Evolutionary conservation across 495 filamentous ascomycete genomes (phyloP).

Genomic region (Hapsidospora chrysogenum): DNA sequence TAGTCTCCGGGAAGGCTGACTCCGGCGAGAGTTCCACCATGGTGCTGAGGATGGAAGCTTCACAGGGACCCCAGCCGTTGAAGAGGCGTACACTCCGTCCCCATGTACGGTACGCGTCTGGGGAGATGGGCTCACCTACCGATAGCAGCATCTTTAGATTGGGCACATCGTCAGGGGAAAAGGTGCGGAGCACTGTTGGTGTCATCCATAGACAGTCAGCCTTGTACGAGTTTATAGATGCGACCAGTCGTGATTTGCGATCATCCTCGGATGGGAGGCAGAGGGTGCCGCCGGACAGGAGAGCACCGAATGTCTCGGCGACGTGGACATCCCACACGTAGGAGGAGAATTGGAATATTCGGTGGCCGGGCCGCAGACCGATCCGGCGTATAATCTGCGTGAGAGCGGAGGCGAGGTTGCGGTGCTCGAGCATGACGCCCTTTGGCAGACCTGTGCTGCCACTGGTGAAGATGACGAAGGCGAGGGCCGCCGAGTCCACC

Average conservation of each 20-base stretch:
- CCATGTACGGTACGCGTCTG: not conserved
- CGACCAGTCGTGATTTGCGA: not conserved
- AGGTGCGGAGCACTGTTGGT: conserved; percentile 1
- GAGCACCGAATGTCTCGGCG: not conserved
- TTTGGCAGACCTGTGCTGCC: conserved; percentile 12
- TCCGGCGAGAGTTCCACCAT: conserved; percentile 12
- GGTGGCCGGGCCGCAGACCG: conserved; percentile 14
- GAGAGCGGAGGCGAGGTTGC: conserved; percentile 8
- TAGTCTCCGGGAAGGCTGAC: conserved; percentile 8
- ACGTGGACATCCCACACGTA: not conserved
- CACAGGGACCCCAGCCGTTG: conserved; percentile 37
- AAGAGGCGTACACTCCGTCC: conserved; percentile 10
- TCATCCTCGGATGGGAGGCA: not conserved
- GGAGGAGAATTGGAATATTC: conserved; percentile 42
- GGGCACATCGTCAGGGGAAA: conserved; percentile 8
- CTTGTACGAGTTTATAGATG: conserved; percentile 6
- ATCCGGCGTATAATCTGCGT: conserved; percentile 5
- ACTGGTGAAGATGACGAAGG: conserved; percentile 32
- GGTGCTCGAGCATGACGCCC: conserved; percentile 17
- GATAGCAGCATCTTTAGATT: conserved; percentile 6
- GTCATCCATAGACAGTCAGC: conserved; percentile 3
- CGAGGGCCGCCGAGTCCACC: conserved; percentile 4
- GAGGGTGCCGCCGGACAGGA: not conserved
- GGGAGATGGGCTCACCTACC: conserved; percentile 7
- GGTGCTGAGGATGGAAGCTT: conserved; percentile 13